Evolutionary conservation across 257 asterid species (phyloP).

Genomic region (Penstemon barbatus): DNA sequence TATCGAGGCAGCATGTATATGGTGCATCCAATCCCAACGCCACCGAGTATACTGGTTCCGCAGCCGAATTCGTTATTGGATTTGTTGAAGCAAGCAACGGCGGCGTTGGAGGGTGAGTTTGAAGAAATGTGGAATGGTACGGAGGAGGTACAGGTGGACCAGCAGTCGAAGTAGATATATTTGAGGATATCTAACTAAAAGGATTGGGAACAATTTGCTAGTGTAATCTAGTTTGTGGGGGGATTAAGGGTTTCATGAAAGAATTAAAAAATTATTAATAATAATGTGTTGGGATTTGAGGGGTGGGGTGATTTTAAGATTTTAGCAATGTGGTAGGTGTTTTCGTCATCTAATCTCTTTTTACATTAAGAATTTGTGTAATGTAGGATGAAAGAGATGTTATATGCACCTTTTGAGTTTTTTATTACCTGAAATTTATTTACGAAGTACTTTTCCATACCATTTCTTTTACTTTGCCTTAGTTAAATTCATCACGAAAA

Average conservation of each 20-base stretch:
- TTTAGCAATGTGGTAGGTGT: too few species aligned
- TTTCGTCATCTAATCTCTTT: not conserved
- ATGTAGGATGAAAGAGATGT: conserved; percentile 22
- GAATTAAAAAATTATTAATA: too few species aligned
- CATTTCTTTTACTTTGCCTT: too few species aligned
- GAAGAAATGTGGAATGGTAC: conserved; percentile 3
- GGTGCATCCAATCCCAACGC: conserved; percentile 10
- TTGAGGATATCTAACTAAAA: not conserved
- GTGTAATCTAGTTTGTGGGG: too few species aligned
- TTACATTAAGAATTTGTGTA: not conserved
- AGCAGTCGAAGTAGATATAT: not conserved
- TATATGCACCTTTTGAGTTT: not conserved
- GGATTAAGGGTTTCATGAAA: too few species aligned
- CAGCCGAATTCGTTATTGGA: conserved; percentile 56
- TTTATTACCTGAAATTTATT: not conserved
- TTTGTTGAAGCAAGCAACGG: conserved; percentile 56
- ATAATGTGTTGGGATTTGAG: too few species aligned
- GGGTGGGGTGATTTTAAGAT: too few species aligned
- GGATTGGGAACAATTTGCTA: not conserved
- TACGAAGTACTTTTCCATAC: too few species aligned
- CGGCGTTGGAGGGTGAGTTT: conserved; percentile 41
- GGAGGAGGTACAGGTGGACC: not conserved
- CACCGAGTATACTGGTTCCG: conserved; percentile 16
- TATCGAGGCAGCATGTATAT: not conserved
- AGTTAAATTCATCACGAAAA: too few species aligned